phyloP scores from a whole-genome alignment of 2,329 filamentous ascomycete species.

The Aurifilum marmelostoma region DNA sequence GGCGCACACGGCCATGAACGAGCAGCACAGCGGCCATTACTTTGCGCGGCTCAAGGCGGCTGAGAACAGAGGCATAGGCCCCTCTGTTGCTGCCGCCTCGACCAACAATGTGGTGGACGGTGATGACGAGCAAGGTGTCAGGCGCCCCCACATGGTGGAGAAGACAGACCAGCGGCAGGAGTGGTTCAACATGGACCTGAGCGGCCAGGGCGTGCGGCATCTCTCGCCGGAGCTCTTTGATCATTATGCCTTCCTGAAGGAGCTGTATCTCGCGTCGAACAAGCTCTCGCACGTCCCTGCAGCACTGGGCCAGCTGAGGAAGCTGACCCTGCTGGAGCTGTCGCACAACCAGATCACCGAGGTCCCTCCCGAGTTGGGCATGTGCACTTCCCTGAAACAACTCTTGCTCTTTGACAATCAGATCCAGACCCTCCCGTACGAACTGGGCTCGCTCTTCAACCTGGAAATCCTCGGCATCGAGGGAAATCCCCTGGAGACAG shows the following conservation, averaged over 20 bases:
- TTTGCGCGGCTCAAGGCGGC: conserved; percentile 73
- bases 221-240: conserved; percentile 76
- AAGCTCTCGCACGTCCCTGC: conserved; percentile 80
- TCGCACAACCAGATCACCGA: conserved; percentile 85
- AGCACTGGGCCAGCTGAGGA: conserved; percentile 79
- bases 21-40: conserved; percentile 67
- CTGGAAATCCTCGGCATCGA: conserved; percentile 90
- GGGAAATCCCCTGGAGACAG: conserved; percentile 81
- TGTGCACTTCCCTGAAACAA: conserved; percentile 90
- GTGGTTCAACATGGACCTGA: conserved; percentile 93
- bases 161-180: conserved; percentile 72
- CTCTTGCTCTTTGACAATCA: conserved; percentile 90
- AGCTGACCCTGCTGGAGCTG: conserved; percentile 80
- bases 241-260: conserved; percentile 85
- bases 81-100: conserved; percentile 54
- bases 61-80: conserved; percentile 69
- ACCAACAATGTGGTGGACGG: conserved; percentile 53
- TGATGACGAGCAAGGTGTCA: conserved; percentile 58
- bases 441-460: conserved; percentile 86
- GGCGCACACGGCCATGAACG: conserved; percentile 71
- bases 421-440: conserved; percentile 78
- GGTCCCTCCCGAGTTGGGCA: conserved; percentile 88
- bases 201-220: conserved; percentile 90
- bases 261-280: conserved; percentile 93
- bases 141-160: conserved; percentile 67